Base-by-base conservation (phyloP, 2,329 filamentous ascomycete genomes). In the Neofusicoccum parvum region DNA sequence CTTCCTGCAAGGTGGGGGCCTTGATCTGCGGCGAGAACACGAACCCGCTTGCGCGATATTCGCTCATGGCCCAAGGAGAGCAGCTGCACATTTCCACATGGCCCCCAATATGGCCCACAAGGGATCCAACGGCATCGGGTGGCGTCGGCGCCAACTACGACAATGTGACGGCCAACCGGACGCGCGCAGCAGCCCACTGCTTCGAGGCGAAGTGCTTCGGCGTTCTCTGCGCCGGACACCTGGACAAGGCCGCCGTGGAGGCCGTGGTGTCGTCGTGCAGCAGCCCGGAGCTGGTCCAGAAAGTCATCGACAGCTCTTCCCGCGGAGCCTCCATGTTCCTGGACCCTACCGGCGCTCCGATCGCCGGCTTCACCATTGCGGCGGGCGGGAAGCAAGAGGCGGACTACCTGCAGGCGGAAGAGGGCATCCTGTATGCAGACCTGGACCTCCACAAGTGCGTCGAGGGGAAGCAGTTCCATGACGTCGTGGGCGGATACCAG, bases 151-250 rank as follows among this genome's bases (percentile, higher is more conserved):
- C 69, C 64, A 82, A 85, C 49, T 87, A 86, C 67, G 82, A 87
- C 67, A 86, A 87, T 66, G 74, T 86, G 1, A 75, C 80, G 0
- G 84, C 84, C 0, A 87, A 87, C 67, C 75, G 79, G n/a, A 83
- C 76, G 0, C 75, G 85, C 2, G 80, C 82, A 2, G 83, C 83
- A 0, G 83, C 83, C 0, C 84, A 87, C 70, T 86, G 84, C 67
- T 87, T 87, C 67, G 85, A 87, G 64, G 84, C 82, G 0, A 87
- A 87, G 68, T 83, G 80, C 49, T 87, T 86, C 53, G 85, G 84
- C 0, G 79, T 87, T 0, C 70, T 85, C 15, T 84, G 82, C 67
- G 77, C 81, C 0, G 80, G 80, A 0, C 70, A 78, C 23, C 71
- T 86, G 0, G 80, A 78, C 20, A 49, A 77, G 0, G 75, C 80